A percentile compares a stretch with the other conserved stretches of the same genome.
Conservation (phyloP, 2,329 filamentous ascomycete genomes). For the Trichoderma koningiopsis region DNA sequence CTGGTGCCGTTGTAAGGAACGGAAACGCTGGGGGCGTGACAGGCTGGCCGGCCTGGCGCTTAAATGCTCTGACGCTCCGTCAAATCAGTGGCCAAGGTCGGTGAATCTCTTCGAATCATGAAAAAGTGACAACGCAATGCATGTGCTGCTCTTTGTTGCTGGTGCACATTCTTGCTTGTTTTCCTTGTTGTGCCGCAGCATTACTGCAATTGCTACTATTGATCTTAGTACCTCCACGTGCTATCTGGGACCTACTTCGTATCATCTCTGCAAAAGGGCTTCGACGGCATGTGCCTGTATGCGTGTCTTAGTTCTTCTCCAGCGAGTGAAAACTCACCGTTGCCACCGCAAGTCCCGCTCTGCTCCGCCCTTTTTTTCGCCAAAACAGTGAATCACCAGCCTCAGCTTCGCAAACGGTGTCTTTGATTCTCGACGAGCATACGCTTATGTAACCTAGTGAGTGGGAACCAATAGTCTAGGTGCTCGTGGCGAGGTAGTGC, state of each 20-base stretch:
- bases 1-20: background rate
- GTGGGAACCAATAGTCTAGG: background rate
- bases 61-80: background rate
- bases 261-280: background rate
- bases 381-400: background rate
- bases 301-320: constrained; percentile 8
- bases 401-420: background rate
- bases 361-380: background rate
- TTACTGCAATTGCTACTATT: background rate
- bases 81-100: background rate
- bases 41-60: background rate
- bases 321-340: background rate
- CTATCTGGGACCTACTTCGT: background rate
- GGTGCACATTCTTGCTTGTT: background rate
- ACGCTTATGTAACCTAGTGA: constrained; percentile 1
- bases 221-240: too few relatives aligned
- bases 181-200: background rate
- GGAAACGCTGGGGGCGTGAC: constrained; percentile 15
- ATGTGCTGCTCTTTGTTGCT: background rate
- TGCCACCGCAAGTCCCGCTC: constrained; percentile 1
- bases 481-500: background rate
- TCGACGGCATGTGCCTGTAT: constrained; percentile 16
- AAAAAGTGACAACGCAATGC: too few relatives aligned
- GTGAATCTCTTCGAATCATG: too few relatives aligned
- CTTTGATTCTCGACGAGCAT: background rate